Evolutionary conservation across 768 basidiomycete species (phyloP), one percentile per base, ranked within the genome.

Genomic region (Mycena venus): DNA sequence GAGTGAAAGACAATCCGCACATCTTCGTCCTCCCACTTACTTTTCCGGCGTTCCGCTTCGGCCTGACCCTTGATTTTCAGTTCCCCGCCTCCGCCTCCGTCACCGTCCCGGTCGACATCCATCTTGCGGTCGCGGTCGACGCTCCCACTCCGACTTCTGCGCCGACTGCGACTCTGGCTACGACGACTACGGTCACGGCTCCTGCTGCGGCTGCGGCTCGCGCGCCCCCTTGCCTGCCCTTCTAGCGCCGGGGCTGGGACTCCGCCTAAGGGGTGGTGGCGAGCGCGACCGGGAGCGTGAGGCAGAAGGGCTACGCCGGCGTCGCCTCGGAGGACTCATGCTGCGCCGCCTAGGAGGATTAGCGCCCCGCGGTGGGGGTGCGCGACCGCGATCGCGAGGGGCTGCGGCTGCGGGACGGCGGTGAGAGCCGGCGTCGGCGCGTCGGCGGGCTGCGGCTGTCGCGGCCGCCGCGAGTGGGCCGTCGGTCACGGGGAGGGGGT

Each of bases 51-150:
- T 76, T 88, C 88, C 17, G 82, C 83, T 68, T 90, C 91, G 11
- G 88, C 89, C 78, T 94, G 93, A 15, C 94, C 94, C 79, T 93
- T 93, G 81, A 95, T 95, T 81, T 91, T 94, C 55, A 95, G 81
- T 78, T 93, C 86, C 29, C 74, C 78, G 27, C 81, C 79, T 11
- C 74, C 76, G 63, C 93, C 86, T 27, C 74, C 77, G 23, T 82
- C 78, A 14, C 75, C 77, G 23, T n/a, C n/a, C n/a, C n/a, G n/a
- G 66, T 88, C 84, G 44, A 85, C 82, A 38, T 86, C 85, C 86
- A 86, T 86, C 72, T 77, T 80, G 34, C 67, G 80, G 58, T 82
- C 82, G 68, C 78, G 77, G 27, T 79, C 82, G 56, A 82, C 84
- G 44, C 84, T 85, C 71, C 81, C 80, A 70, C 81, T 83, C 38